Conservation (phyloP, 176 grass and related monocot genomes). For the Zea luxurians region DNA sequence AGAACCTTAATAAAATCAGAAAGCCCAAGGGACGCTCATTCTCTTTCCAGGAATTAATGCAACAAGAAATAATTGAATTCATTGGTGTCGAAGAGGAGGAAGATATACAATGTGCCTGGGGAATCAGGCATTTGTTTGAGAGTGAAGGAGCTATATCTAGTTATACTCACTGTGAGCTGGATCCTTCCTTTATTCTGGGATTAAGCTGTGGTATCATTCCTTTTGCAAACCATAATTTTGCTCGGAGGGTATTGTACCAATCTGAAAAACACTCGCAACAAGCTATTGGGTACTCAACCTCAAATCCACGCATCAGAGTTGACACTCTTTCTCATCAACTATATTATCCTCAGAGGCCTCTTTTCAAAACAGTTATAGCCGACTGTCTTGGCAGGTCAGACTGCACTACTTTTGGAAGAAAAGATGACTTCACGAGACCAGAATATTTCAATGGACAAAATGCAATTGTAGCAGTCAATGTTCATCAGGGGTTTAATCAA, state of each 20-base stretch:
- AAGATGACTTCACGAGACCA: slow-evolving; percentile 55
- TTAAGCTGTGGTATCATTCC: slow-evolving; percentile 89
- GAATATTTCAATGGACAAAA: slow-evolving; percentile 98
- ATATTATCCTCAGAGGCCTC: slow-evolving; percentile 87
- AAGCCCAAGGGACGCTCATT: slow-evolving; percentile 53
- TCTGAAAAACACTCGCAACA: slow-evolving; percentile 95
- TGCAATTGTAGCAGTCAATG: slow-evolving; percentile 92
- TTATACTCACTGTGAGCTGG: slow-evolving; percentile 88
- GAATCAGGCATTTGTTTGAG: slow-evolving; percentile 66
- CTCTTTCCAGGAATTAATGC: slow-evolving; percentile 75
- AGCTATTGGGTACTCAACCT: slow-evolving; percentile 92
- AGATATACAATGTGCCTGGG: slow-evolving; percentile 78
- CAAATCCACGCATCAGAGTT: slow-evolving; percentile 81
- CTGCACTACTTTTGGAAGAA: slow-evolving; percentile 56
- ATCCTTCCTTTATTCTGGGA: slow-evolving; percentile 80
- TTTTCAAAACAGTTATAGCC: slow-evolving; percentile 83
- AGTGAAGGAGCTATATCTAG: slow-evolving; percentile 46
- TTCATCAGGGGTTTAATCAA: slow-evolving; percentile 97
- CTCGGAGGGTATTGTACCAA: slow-evolving; percentile 83
- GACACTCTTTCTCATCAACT: slow-evolving; percentile 90
- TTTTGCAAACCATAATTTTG: slow-evolving; percentile 97
- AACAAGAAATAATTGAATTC: slow-evolving; percentile 88
- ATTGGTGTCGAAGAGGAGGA: slow-evolving; percentile 97
- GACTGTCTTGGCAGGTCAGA: slow-evolving; percentile 73
- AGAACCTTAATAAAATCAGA: slow-evolving; percentile 85